Percentiles rank a stretch among this genome's conserved stretches.
Evolutionary conservation across 2,329 filamentous ascomycete species (phyloP).

Genomic region (Hypoxylon sp.): DNA sequence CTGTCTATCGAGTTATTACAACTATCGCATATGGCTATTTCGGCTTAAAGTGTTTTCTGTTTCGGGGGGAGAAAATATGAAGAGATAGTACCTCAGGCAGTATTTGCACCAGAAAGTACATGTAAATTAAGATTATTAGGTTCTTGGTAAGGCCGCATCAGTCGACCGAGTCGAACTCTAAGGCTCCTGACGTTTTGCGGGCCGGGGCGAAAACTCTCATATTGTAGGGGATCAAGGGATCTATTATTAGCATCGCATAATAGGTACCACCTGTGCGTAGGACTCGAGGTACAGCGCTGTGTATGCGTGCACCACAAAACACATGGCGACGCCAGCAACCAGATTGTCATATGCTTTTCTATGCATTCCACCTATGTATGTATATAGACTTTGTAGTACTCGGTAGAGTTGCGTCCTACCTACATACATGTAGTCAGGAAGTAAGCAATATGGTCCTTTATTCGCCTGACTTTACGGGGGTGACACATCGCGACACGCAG

Average conservation of each 20-base stretch:
- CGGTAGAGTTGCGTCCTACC: slow-evolving; percentile 14
- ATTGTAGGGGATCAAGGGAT: not conserved
- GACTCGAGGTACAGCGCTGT: not conserved
- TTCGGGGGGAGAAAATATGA: not conserved
- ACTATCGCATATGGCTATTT: not conserved
- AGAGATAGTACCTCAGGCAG: not conserved
- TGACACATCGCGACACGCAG: slow-evolving; percentile 12
- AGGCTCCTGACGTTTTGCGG: slow-evolving; percentile 18
- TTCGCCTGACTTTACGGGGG: slow-evolving; percentile 6
- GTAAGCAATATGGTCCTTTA: slow-evolving; percentile 13
- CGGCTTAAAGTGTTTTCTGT: not conserved
- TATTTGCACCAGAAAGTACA: not conserved
- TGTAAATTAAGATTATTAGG: not conserved
- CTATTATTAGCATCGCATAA: slow-evolving; percentile 38
- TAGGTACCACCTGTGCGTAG: not conserved
- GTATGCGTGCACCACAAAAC: not conserved
- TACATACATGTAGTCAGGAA: not conserved
- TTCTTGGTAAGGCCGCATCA: slow-evolving; percentile 14
- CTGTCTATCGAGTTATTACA: not conserved
- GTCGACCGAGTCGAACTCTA: slow-evolving; percentile 6
- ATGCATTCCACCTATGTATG: not conserved
- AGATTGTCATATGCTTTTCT: slow-evolving; percentile 7
- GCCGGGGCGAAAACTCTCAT: slow-evolving; percentile 34
- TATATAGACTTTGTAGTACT: slow-evolving; percentile 6
- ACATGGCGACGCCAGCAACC: not conserved